Conservation (phyloP, 1,284 basidiomycete genomes). For the Omphalotus olearius region DNA sequence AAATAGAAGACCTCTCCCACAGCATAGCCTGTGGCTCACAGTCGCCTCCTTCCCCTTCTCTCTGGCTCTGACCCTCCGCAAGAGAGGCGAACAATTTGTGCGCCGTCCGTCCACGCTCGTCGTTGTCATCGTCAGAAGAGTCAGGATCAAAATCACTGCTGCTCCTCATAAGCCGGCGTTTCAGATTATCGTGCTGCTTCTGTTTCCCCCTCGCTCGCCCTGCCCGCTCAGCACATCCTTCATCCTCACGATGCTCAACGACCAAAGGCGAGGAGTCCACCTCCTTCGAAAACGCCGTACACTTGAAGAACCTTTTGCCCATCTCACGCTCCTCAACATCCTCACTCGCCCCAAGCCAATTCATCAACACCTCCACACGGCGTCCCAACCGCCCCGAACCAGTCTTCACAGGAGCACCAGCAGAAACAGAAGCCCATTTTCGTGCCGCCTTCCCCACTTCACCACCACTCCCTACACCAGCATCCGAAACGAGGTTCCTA, state of each 20-base stretch:
- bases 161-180: neutral
- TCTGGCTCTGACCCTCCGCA: no score
- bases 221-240: no score
- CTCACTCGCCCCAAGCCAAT: constrained; percentile 35
- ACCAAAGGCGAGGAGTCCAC: no score
- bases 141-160: constrained; percentile 10
- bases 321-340: neutral
- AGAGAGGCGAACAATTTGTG: constrained; percentile 8
- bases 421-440: constrained; percentile 9
- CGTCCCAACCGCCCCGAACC: constrained; percentile 36
- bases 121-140: constrained; percentile 9
- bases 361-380: constrained; percentile 40
- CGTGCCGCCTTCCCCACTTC: constrained; percentile 16
- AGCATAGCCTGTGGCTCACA: neutral
- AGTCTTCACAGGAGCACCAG: neutral
- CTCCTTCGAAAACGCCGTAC: neutral
- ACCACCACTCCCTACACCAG: constrained; percentile 43
- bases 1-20: constrained; percentile 10
- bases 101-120: constrained; percentile 11
- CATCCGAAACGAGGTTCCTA: constrained; percentile 57
- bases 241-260: no score
- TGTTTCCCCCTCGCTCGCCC: neutral
- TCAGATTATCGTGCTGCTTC: neutral
- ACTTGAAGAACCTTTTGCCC: neutral
- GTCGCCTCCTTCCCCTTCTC: neutral